Base-by-base conservation (phyloP, 352 stramenopile species). In the Globisporangium paroecandrum region DNA sequence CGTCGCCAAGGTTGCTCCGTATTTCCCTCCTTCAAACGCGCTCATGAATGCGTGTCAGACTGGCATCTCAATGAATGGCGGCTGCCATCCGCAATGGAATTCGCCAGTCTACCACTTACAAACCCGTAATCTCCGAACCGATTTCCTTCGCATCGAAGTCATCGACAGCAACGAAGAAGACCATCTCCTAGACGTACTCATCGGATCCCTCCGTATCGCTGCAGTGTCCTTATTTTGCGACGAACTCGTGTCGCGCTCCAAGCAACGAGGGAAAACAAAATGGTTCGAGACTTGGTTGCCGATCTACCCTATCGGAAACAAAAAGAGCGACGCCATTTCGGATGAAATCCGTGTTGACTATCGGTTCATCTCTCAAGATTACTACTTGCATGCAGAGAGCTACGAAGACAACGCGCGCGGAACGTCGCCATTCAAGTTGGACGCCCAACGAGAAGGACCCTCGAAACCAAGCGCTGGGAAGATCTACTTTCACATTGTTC, bases 141-240 rank as follows among this genome's bases (percentile, higher is more conserved):
- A 79, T 13, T 72, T 75, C 24, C 20, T 88, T n/a, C 70, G 70
- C 5, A 43, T 88, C n/a, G 74, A 79, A 36, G 79, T 84, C 0
- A 51, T 88, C 3, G 79, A 88, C 61, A 83, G 73, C 47, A 84
- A 84, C 59, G 76, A 85, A 74, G 79, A 88, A 70, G 77, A 85
- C n/a, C 71, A 83, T 46, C 54, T 85, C 6, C 71, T 77, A 2
- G 77, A 85, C 38, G 77, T 70, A 15, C 71, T 75, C 9, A 85
- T 88, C n/a, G 77, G 79, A 8, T 54, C 58, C 0, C 58, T 79
- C 22, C 68, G 71, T 20, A 65, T 85, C 24, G 76, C 75, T 22
- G 22, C 78, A 1, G 49, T 58, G 1, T 76, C 74, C 34, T 57
- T 85, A 5, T 77, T 85, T 38, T 67, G 51, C 7, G 64, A 74